A percentile compares a stretch with the other conserved stretches of the same genome.
Conservation (phyloP, 2,329 filamentous ascomycete species). For the Cordyceps pruinosa region DNA sequence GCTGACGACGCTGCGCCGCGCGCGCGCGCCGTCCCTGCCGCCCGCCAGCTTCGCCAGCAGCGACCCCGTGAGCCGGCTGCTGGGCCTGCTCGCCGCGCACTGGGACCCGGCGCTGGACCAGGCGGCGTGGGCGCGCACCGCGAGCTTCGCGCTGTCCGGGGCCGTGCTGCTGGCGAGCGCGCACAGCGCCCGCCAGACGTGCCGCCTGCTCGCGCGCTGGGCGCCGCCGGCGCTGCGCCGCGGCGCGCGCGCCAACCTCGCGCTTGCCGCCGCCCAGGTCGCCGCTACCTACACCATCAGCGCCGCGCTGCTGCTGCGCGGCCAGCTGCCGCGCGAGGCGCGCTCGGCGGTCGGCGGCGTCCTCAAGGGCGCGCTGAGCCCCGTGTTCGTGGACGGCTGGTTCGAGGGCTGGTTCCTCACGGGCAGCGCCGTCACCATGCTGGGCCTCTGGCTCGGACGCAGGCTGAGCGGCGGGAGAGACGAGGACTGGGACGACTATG, state of each 20-base stretch:
- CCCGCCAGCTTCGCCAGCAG: conserved; percentile 54
- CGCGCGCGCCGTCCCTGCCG: conserved; percentile 19
- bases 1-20: conserved; percentile 58
- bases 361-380: conserved; percentile 64
- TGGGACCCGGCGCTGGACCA: conserved; percentile 80
- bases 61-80: conserved; percentile 77
- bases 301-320: conserved; percentile 67
- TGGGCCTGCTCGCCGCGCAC: conserved; percentile 73
- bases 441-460: conserved; percentile 67
- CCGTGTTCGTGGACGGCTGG: conserved; percentile 60
- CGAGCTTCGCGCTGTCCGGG: conserved; percentile 75
- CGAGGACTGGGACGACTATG: conserved; percentile 55
- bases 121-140: conserved; percentile 74
- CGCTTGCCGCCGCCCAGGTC: conserved; percentile 73
- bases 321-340: conserved; percentile 71
- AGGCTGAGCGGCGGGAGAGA: conserved; percentile 43
- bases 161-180: conserved; percentile 77
- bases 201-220: conserved; percentile 72
- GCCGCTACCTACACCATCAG: conserved; percentile 81
- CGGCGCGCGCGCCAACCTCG: conserved; percentile 69
- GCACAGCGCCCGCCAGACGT: conserved; percentile 77
- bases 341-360: conserved; percentile 71
- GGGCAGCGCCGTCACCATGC: conserved; percentile 57
- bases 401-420: conserved; percentile 82
- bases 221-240: conserved; percentile 64